A percentile compares a stretch with the other conserved stretches of the same genome.
phyloP scores from a whole-genome alignment of 371 early-diverging fungal genomes.

The Rhizopus sp. region DNA sequence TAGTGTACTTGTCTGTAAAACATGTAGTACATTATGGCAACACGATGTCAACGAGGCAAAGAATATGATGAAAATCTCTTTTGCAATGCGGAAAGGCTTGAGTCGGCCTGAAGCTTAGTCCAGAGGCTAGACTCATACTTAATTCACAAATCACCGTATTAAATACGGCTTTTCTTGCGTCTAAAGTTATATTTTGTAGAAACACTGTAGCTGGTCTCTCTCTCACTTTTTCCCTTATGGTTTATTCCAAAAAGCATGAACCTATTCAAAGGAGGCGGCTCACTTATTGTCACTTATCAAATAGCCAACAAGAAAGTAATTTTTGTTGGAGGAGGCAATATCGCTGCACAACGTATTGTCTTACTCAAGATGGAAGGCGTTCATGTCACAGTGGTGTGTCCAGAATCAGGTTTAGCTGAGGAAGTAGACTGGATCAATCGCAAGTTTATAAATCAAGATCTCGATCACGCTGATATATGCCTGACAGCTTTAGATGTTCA shows the following conservation, averaged over 20 bases:
- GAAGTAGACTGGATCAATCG: conserved; percentile 68
- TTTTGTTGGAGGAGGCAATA: conserved; percentile 82
- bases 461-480: conserved; percentile 70
- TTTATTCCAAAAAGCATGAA: conserved; percentile 8
- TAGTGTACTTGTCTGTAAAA: too few species aligned
- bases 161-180: too few species aligned
- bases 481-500: conserved; percentile 81
- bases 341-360: conserved; percentile 81
- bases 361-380: conserved; percentile 84
- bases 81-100: too few species aligned
- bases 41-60: too few species aligned
- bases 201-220: not conserved
- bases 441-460: conserved; percentile 57
- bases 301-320: conserved; percentile 68
- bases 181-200: too few species aligned
- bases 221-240: not conserved
- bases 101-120: too few species aligned
- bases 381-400: conserved; percentile 70
- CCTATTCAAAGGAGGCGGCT: conserved; percentile 73
- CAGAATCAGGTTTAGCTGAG: conserved; percentile 60
- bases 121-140: too few species aligned
- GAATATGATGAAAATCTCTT: too few species aligned
- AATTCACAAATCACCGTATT: too few species aligned
- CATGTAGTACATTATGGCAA: too few species aligned
- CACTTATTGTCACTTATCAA: conserved; percentile 81